phyloP scores from a whole-genome alignment of 495 filamentous ascomycete genomes.

The Astrocystis sublimbata region DNA sequence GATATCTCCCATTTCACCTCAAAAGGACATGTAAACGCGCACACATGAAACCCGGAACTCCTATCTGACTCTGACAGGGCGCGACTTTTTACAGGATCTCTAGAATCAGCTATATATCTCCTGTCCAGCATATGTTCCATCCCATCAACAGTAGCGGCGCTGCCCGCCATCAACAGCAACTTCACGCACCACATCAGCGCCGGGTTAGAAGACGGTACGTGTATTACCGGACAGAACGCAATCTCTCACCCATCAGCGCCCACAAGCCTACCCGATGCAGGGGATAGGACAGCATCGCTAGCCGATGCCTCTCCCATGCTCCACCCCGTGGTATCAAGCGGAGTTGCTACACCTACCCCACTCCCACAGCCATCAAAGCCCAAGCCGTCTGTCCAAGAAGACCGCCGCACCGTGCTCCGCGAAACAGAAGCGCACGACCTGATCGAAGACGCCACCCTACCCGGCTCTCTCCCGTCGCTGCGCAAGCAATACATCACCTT shows the following conservation, averaged over 20 bases:
- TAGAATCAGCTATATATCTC: conserved; percentile 80
- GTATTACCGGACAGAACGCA: conserved; percentile 89
- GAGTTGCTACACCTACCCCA: conserved; percentile 7
- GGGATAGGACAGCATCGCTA: conserved; percentile 15
- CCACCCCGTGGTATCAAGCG: conserved; percentile 17
- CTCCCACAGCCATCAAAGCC: not conserved
- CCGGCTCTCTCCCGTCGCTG: conserved; percentile 77
- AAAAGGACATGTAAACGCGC: not conserved
- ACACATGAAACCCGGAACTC: not conserved
- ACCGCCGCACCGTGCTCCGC: not conserved
- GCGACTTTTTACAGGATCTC: conserved; percentile 76
- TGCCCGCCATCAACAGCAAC: conserved; percentile 91
- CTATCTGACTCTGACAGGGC: conserved; percentile 46
- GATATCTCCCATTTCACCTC: too few relatives aligned
- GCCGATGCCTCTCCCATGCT: conserved; percentile 21
- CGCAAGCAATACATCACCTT: conserved; percentile 78
- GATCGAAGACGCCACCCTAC: conserved; percentile 85
- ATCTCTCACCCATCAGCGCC: conserved; percentile 79
- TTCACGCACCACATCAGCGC: conserved; percentile 93
- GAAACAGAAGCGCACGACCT: conserved; percentile 50
- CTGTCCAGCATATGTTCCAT: conserved; percentile 80
- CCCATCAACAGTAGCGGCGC: conserved; percentile 69
- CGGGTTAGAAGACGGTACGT: conserved; percentile 69
- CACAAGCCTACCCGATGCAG: conserved; percentile 48
- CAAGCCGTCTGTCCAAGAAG: not conserved